Conservation (phyloP, 495 filamentous ascomycete species). For the Xanthoparmelia taractica region DNA sequence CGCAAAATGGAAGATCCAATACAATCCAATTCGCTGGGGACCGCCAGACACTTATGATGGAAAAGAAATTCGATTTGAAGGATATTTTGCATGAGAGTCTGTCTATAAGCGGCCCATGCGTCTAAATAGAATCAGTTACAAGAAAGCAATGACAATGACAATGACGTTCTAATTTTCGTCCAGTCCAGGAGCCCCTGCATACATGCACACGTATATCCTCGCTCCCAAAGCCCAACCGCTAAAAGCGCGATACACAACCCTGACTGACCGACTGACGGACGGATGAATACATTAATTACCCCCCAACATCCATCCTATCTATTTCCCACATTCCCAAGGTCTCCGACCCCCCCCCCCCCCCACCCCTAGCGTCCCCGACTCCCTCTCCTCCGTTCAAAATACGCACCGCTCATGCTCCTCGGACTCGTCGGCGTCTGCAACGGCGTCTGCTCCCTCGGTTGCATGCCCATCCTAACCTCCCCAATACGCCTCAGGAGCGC, state of each 20-base stretch:
- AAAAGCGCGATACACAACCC: background rate
- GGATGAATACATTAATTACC: background rate
- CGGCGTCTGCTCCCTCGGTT: constrained; percentile 28
- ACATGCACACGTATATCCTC: background rate
- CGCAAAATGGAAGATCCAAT: no score
- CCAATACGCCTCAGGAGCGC: constrained; percentile 70
- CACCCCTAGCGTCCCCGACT: constrained; percentile 19
- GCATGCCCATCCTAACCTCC: constrained; percentile 68
- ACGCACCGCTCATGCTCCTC: constrained; percentile 29
- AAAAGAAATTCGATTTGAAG: no score
- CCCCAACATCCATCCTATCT: background rate
- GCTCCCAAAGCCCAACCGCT: no score
- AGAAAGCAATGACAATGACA: no score
- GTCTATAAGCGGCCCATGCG: background rate
- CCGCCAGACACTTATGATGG: no score
- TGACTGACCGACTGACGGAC: background rate
- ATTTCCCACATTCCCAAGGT: no score
- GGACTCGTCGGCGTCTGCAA: constrained; percentile 40
- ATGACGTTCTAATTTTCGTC: no score
- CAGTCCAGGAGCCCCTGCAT: no score
- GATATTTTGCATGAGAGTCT: background rate
- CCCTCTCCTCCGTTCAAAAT: constrained; percentile 25
- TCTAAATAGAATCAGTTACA: no score
- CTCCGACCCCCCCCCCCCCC: no score
- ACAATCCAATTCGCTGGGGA: no score